A percentile compares a stretch with the other conserved stretches of the same genome.
These are phyloP conservation scores for Davidsoniella virescens DNA, from an alignment of 2,329 filamentous ascomycete species.

Conservation along the genomic window DNA sequence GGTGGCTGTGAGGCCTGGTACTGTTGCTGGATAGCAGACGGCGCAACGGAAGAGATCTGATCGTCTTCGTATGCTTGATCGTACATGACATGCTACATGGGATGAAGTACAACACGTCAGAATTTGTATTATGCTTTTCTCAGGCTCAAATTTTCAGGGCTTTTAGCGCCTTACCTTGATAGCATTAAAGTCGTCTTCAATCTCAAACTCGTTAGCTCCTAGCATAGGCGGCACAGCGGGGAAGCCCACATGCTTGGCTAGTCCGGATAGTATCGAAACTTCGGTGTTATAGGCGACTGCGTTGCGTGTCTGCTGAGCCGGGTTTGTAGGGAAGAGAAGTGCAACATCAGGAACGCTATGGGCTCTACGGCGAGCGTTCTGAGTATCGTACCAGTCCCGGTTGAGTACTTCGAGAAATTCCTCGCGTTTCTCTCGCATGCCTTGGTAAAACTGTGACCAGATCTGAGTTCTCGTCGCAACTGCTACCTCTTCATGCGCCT, in stretches of 20 bases:
- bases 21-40: neutral
- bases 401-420: constrained; percentile 64
- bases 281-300: constrained; percentile 90
- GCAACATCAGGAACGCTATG: constrained; percentile 69
- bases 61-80: constrained; percentile 5
- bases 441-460: constrained; percentile 81
- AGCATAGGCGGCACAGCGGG: constrained; percentile 79
- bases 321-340: constrained; percentile 62
- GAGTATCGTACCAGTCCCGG: constrained; percentile 82
- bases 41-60: neutral
- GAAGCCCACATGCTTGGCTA: constrained; percentile 92
- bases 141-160: constrained; percentile 2
- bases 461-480: constrained; percentile 73
- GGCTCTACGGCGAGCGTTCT: constrained; percentile 70
- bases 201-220: constrained; percentile 52
- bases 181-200: constrained; percentile 74
- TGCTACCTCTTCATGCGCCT: constrained; percentile 56
- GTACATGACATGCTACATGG: constrained; percentile 9
- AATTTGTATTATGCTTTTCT: constrained; percentile 3
- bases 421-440: constrained; percentile 68
- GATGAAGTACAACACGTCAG: constrained; percentile 5
- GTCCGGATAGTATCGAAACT: constrained; percentile 74
- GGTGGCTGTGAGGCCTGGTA: neutral
- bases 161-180: constrained; percentile 49
- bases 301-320: constrained; percentile 62